Conservation (phyloP, 2,329 filamentous ascomycete genomes). For the Colletotrichum phormii region DNA sequence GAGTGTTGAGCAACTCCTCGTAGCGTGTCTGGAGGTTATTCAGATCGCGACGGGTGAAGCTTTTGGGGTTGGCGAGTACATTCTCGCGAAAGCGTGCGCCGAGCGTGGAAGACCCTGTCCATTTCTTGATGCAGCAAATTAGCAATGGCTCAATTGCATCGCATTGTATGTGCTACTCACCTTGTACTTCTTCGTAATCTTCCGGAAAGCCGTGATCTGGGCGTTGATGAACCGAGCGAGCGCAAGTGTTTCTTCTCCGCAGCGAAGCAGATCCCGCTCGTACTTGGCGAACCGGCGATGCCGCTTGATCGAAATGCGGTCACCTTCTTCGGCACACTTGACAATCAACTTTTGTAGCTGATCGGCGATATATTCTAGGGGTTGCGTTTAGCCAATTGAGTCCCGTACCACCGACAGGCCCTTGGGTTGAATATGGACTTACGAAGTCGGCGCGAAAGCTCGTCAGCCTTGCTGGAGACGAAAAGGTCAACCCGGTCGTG, state of each 20-base stretch:
- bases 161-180: conserved; percentile 48
- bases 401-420: neutral
- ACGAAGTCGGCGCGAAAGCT: conserved; percentile 79
- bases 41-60: conserved; percentile 78
- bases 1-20: conserved; percentile 59
- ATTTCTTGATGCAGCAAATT: conserved; percentile 67
- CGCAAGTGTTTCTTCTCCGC: conserved; percentile 77
- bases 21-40: conserved; percentile 61
- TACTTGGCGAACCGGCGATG: conserved; percentile 66
- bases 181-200: conserved; percentile 87
- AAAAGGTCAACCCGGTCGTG: conserved; percentile 84
- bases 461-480: conserved; percentile 82
- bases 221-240: conserved; percentile 79
- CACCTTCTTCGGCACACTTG: conserved; percentile 52
- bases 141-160: neutral
- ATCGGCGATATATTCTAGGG: conserved; percentile 60
- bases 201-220: conserved; percentile 81
- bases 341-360: conserved; percentile 60
- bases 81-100: conserved; percentile 74
- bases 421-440: neutral
- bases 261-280: conserved; percentile 64
- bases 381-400: conserved; percentile 13
- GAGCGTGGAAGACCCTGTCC: conserved; percentile 79
- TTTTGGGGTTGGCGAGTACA: conserved; percentile 74
- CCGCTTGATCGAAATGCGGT: conserved; percentile 55